phyloP scores from a whole-genome alignment of 495 filamentous ascomycete species.

The Lentithecium fluviatile region DNA sequence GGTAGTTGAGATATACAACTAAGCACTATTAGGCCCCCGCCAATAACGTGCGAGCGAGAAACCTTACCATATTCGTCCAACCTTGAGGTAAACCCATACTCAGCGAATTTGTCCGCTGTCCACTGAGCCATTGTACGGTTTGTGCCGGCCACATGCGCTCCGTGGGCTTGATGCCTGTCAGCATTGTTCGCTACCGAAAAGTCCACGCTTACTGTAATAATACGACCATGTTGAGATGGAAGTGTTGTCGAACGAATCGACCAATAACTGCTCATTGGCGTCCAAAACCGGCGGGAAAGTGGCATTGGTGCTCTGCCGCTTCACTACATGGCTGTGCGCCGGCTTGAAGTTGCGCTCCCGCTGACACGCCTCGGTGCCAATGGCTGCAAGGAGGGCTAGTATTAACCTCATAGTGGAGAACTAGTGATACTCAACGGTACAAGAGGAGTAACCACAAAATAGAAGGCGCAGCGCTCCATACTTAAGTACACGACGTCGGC shows the following conservation, averaged over 20 bases:
- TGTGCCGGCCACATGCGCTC: conserved; percentile 27
- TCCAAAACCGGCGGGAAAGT: conserved; percentile 28
- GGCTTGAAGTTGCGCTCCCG: conserved; percentile 16
- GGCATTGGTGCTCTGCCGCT: conserved; percentile 17
- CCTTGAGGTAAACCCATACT: conserved; percentile 28
- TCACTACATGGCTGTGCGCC: conserved; percentile 11
- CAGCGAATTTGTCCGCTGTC: conserved; percentile 31
- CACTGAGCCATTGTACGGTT: conserved; percentile 33
- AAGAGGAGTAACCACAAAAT: neutral
- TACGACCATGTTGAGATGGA: conserved; percentile 34
- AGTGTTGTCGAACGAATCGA: conserved; percentile 33
- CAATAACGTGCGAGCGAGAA: neutral
- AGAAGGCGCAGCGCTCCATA: neutral
- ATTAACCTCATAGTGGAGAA: conserved; percentile 19
- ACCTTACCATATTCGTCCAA: conserved; percentile 34
- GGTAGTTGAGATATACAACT: conserved; percentile 39
- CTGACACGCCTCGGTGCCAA: conserved; percentile 28
- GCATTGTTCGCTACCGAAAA: neutral
- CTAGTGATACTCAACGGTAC: neutral
- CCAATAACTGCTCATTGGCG: conserved; percentile 24
- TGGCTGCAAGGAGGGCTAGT: conserved; percentile 14
- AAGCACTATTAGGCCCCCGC: neutral
- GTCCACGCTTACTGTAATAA: conserved; percentile 26
- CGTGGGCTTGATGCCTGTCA: conserved; percentile 18
- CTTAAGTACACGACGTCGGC: neutral